Evolutionary conservation across 768 basidiomycete genomes (phyloP), one percentile per base, ranked within the genome.

Genomic region (Podaxis mareebaensis): DNA sequence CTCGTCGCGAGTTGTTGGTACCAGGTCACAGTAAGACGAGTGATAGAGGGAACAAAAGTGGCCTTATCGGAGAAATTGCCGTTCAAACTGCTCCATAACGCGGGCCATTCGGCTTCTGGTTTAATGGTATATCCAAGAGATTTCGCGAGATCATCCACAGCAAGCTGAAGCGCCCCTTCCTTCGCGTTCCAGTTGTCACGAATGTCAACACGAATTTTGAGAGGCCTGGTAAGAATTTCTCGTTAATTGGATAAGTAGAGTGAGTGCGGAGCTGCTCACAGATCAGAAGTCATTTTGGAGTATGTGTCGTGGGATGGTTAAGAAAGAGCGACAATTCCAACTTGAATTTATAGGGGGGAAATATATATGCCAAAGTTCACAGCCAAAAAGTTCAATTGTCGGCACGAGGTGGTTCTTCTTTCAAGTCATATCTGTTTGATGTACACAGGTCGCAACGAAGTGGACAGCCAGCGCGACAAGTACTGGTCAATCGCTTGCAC

Each of bases 111-210:
- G 17, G 74, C 71, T 26, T 72, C 64, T 1, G 78, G 76, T 10
- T 67, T 66, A 49, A 78, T 73, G 24, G 69, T 73, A 52, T 75
- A 71, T 17, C 78, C 78, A 3, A 79, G 72, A 3, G 69, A 69
- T 57, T 73, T 70, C 46, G 64, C 67, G 12, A 80, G 68, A 2
- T 67, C 40, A 8, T 67, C 66, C 12, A 76, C 64, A 13, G 75
- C 66, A 11, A 65, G 63, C 15, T 71, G 70, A 10, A 80, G 64
- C 3, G 71, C 68, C 0, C 74, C 72, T 7, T 67, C 67, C 36
- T 74, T 67, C 5, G 72, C 67, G 42, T 77, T 73, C 76, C 77
- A 77, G 33, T 67, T 66, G 55, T 80, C 79, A 17, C 78, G 76
- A 38, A 78, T 72, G 36, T 76, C 78, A 13, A 73, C 68, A 28